Conservation (phyloP, 176 grass and related monocot species). For the Rhynchospora pubera region DNA sequence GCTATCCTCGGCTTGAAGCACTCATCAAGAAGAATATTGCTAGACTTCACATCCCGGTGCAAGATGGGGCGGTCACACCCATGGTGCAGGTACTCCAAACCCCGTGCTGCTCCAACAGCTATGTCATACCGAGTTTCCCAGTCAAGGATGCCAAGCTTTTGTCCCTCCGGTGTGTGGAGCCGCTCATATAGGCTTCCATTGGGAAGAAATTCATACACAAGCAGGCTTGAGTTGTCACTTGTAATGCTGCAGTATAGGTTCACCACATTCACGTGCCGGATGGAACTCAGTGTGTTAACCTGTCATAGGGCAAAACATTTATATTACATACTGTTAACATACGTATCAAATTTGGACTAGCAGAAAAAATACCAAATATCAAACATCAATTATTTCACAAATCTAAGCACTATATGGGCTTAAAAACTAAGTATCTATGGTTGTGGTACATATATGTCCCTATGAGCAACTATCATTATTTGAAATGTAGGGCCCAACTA, state of each 20-base stretch:
- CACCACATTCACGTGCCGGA: conserved; percentile 88
- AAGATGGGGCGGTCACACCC: conserved; percentile 68
- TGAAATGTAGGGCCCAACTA: not conserved
- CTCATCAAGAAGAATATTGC: conserved; percentile 95
- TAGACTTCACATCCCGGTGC: conserved; percentile 91
- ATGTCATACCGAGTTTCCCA: conserved; percentile 61
- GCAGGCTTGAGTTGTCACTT: conserved; percentile 53
- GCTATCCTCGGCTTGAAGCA: conserved; percentile 70
- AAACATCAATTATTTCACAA: not conserved
- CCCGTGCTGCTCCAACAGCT: conserved; percentile 56
- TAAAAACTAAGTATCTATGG: not conserved
- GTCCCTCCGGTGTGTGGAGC: conserved; percentile 28
- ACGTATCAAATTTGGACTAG: not conserved
- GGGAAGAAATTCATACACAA: conserved; percentile 93
- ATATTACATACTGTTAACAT: not conserved
- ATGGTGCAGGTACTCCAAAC: conserved; percentile 79
- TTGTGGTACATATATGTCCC: not conserved
- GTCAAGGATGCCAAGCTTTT: conserved; percentile 28
- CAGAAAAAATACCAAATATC: not conserved
- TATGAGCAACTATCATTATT: not conserved
- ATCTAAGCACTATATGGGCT: not conserved
- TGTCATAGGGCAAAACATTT: not conserved
- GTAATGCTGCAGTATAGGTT: conserved; percentile 91
- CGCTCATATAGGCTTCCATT: conserved; percentile 70
- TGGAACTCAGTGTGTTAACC: conserved; percentile 68